phyloP scores from a whole-genome alignment of 768 basidiomycete species.

The Mycena maculata region DNA sequence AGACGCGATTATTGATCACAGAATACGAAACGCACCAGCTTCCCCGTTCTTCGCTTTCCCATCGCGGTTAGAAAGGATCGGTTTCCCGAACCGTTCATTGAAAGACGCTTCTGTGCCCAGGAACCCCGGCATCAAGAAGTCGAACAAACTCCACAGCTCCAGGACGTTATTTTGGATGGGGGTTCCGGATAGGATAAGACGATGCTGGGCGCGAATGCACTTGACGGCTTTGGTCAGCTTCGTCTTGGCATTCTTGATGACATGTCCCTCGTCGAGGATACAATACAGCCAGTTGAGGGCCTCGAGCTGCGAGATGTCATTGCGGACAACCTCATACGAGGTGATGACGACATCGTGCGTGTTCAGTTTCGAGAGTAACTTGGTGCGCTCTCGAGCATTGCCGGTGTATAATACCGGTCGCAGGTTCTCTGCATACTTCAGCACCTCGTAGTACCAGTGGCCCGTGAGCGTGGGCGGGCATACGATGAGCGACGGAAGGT shows the following conservation, averaged over 20 bases:
- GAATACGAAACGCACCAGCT: constrained; percentile 69
- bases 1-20: background rate
- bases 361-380: constrained; percentile 71
- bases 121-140: constrained; percentile 99
- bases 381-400: constrained; percentile 81
- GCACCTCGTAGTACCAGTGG: constrained; percentile 98
- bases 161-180: constrained; percentile 99
- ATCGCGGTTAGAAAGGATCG: constrained; percentile 93
- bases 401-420: constrained; percentile 91
- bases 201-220: constrained; percentile 87
- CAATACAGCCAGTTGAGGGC: constrained; percentile 92
- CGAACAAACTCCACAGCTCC: constrained; percentile 98
- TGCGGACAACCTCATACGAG: constrained; percentile 97
- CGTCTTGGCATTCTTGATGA: constrained; percentile 99
- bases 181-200: constrained; percentile 94
- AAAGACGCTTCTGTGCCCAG: constrained; percentile 95
- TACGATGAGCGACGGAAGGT: constrained; percentile 92
- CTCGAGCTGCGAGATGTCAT: constrained; percentile 85
- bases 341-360: constrained; percentile 93
- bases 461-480: constrained; percentile 98
- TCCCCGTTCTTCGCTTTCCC: constrained; percentile 95
- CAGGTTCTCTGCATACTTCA: constrained; percentile 90
- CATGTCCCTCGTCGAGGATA: constrained; percentile 97
- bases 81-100: constrained; percentile 95
- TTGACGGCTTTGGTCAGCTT: constrained; percentile 98